A percentile compares a stretch with the other conserved stretches of the same genome.
These are phyloP conservation scores for Gossypium ekmanianum DNA, from an alignment of 345 rosid species.

Conservation along the genomic window DNA sequence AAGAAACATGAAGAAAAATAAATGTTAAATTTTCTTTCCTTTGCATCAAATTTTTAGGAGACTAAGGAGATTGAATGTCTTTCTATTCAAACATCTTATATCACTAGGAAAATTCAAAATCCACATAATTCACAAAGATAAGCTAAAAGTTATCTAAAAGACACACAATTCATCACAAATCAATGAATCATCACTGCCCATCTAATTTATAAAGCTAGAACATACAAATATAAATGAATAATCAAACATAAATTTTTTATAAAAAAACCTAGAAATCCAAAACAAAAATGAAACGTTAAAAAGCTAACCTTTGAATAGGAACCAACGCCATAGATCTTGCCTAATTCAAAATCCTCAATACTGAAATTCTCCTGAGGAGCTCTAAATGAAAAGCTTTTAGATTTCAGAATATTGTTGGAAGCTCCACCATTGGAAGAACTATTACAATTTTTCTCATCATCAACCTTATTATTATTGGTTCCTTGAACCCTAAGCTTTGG, in stretches of 20 bases:
- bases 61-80: not conserved
- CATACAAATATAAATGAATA: not conserved
- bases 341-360: conserved; percentile 85
- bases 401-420: conserved; percentile 32
- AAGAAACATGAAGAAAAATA: not conserved
- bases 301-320: conserved; percentile 84
- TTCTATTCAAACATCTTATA: not conserved
- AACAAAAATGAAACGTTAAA: not conserved
- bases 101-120: not conserved
- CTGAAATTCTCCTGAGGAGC: conserved; percentile 98
- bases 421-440: conserved; percentile 29
- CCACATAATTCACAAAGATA: not conserved
- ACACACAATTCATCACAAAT: not conserved
- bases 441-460: not conserved
- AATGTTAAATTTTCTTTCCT: not conserved
- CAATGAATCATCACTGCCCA: not conserved
- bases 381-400: conserved; percentile 89
- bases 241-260: not conserved
- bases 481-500: conserved; percentile 80
- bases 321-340: conserved; percentile 99
- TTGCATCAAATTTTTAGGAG: not conserved
- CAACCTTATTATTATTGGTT: not conserved
- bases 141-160: not conserved
- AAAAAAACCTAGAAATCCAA: too few relatives aligned
- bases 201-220: not conserved